A percentile compares a stretch with the other conserved stretches of the same genome.
Conservation (phyloP, 2,329 filamentous ascomycete species). For the Paecilomyces sp. region DNA sequence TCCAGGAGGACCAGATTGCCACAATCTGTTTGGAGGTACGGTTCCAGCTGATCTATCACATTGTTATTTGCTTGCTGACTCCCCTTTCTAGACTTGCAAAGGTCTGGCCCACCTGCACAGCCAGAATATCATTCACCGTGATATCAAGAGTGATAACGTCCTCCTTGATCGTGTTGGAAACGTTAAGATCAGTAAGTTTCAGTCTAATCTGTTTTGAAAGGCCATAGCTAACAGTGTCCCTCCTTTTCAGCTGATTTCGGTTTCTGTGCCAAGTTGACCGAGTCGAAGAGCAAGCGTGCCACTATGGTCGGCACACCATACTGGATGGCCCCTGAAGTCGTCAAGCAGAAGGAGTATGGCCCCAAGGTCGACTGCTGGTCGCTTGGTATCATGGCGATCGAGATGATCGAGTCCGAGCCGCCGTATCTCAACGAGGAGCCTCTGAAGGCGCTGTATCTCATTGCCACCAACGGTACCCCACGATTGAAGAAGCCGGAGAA, state of each 20-base stretch:
- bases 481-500: conserved; percentile 97
- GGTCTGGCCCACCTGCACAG: conserved; percentile 89
- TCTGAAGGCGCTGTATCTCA: conserved; percentile 92
- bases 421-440: conserved; percentile 98
- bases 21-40: conserved; percentile 93
- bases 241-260: conserved; percentile 78
- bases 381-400: conserved; percentile 97
- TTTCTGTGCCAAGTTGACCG: conserved; percentile 97
- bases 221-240: conserved; percentile 14
- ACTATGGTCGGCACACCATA: conserved; percentile 99
- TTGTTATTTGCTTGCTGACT: conserved; percentile 8
- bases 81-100: conserved; percentile 70
- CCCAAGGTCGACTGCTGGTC: conserved; percentile 99
- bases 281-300: conserved; percentile 91
- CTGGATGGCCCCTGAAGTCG: conserved; percentile 99
- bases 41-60: conserved; percentile 4
- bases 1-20: conserved; percentile 94
- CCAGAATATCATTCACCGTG: conserved; percentile 96
- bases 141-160: conserved; percentile 99
- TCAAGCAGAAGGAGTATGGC: conserved; percentile 98
- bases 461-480: conserved; percentile 95
- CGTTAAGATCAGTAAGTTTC: conserved; percentile 88
- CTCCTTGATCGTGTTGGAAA: conserved; percentile 88
- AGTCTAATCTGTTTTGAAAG: neutral
- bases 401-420: conserved; percentile 98